Evolutionary conservation across 441 rosid species (phyloP).

Genomic region (Erysimum cheiri): DNA sequence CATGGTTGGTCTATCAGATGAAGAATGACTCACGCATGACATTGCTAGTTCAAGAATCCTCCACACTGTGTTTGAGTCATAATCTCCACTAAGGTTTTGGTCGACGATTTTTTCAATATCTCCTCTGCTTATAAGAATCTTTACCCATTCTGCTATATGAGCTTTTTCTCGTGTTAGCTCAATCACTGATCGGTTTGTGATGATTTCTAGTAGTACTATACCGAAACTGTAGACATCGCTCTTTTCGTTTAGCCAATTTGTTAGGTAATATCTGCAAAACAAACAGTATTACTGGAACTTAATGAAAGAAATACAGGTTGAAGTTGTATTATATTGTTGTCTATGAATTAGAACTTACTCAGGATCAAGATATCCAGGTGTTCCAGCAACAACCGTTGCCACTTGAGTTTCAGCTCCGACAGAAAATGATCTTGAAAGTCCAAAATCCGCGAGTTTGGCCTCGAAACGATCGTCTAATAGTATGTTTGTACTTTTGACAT

Average conservation of each 20-base stretch:
- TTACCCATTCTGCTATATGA: constrained; percentile 52
- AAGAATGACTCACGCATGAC: constrained; percentile 48
- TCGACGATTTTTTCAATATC: constrained; percentile 55
- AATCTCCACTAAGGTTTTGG: constrained; percentile 49
- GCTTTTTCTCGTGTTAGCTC: constrained; percentile 34
- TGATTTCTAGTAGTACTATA: constrained; percentile 45
- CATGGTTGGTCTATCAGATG: constrained; percentile 55
- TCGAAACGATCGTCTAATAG: constrained; percentile 44
- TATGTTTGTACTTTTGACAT: constrained; percentile 53
- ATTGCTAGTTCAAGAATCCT: constrained; percentile 61
- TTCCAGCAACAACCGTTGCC: constrained; percentile 48
- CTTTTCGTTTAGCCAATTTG: constrained; percentile 43
- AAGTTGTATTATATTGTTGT: not conserved
- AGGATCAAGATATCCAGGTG: constrained; percentile 53
- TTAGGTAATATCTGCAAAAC: constrained; percentile 41
- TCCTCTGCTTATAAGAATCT: constrained; percentile 45
- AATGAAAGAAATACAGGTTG: not conserved
- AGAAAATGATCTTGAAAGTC: constrained; percentile 47
- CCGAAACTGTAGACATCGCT: constrained; percentile 53
- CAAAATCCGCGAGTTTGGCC: constrained; percentile 57
- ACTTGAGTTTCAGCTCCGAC: constrained; percentile 41
- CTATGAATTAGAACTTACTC: constrained; percentile 38
- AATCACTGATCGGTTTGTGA: constrained; percentile 41
- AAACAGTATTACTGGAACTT: not conserved
- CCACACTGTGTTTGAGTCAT: constrained; percentile 51